Base-by-base conservation (phyloP, 2,329 filamentous ascomycete species). In the Fusarium luffae region DNA sequence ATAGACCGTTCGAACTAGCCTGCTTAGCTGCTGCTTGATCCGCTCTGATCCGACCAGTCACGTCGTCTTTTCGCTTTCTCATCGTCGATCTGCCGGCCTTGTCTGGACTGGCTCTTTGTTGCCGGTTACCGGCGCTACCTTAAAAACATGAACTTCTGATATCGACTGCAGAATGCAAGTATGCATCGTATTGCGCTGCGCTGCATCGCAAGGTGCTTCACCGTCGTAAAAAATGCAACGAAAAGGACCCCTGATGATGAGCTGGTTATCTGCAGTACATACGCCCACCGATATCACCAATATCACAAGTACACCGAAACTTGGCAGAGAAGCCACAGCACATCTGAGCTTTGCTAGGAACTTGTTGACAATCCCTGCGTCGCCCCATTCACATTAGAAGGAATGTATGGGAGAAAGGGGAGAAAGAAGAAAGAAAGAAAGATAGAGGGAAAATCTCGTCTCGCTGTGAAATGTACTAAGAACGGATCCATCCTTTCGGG, bases 51-150 rank as follows among this genome's bases (percentile, higher is more conserved):
- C 44, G 48, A 30, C 63, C 52, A 64, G 68, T 70, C 25, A 65
- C 16, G 59, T 56, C 25, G 34, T 37, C 34, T 70, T 51, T 12
- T 61, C 50, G 30, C 58, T 49, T 50, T 49, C 52, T 58, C 68
- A 70, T 71, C 68, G 68, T 69, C 63, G 68, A 70, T 70, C 68
- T 71, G 56, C 68, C 68, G 68, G 48, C 34, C 34, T 68, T 54
- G 50, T 34, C 54, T 50, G 34, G 42, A 47, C 42, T 46, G 48
- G 25, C 37, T 47, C 18, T 48, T 44, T 54, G 51, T 47, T 61
- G 58, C 56, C 54, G 56, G 49, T 42, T 49, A 37, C 54, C 54
- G 61, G 54, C 46, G 37, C 43, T 57, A 59, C 44, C 56, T 66
- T 56, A 30, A 48, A 54, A 34, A 18, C n/a, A 27, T 27, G 25